Evolutionary conservation across 2,329 filamentous ascomycete species (phyloP).

Genomic region (Teratosphaeria gauchensis): DNA sequence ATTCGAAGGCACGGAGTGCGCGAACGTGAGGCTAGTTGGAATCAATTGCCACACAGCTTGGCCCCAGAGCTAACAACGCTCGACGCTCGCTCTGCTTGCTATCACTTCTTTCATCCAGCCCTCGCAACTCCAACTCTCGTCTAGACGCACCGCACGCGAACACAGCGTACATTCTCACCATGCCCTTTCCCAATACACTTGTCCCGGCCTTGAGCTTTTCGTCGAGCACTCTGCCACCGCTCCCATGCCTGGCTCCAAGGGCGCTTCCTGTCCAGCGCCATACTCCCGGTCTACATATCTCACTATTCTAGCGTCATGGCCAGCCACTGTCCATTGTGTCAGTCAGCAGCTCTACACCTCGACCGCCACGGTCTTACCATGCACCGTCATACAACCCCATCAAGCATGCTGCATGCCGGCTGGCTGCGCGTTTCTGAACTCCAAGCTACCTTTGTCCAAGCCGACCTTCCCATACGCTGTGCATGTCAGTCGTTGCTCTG

Average conservation of each 20-base stretch:
- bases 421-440: neutral
- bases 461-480: neutral
- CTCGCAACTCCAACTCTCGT: neutral
- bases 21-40: neutral
- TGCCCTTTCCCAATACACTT: neutral
- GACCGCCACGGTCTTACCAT: neutral
- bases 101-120: neutral
- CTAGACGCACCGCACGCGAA: neutral
- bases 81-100: neutral
- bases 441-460: neutral
- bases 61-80: neutral
- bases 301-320: neutral
- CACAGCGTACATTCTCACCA: neutral
- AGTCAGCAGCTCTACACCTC: neutral
- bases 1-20: neutral
- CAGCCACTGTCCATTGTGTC: neutral
- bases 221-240: neutral
- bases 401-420: neutral
- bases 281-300: neutral
- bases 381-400: neutral
- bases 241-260: neutral
- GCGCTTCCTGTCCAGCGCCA: neutral
- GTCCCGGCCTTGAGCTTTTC: neutral
- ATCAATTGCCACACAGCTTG: neutral
- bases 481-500: neutral